phyloP scores from a whole-genome alignment of 371 early-diverging fungal species.

The Mucor racemosus region DNA sequence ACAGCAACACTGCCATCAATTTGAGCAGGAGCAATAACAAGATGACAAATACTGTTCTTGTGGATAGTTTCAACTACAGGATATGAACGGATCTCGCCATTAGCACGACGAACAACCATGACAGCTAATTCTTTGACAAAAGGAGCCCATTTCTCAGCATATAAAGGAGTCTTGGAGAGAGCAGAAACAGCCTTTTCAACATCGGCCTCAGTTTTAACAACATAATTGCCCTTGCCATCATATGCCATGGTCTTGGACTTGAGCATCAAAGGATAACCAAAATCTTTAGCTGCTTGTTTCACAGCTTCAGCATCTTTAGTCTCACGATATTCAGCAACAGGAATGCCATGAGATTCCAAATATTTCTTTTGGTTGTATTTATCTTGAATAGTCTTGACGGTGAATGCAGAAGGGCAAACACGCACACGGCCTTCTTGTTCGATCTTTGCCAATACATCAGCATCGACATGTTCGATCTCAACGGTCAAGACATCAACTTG shows the following conservation, averaged over 20 bases:
- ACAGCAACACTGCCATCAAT: slow-evolving; percentile 76
- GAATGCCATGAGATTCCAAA: slow-evolving; percentile 63
- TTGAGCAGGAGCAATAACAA: slow-evolving; percentile 95
- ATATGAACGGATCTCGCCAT: slow-evolving; percentile 82
- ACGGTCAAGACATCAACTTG: slow-evolving; percentile 86
- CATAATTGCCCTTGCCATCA: slow-evolving; percentile 94
- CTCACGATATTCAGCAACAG: slow-evolving; percentile 76
- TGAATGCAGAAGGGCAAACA: slow-evolving; percentile 80
- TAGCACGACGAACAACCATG: slow-evolving; percentile 89
- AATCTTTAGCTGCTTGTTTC: slow-evolving; percentile 58
- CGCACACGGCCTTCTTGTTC: slow-evolving; percentile 55
- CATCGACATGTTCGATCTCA: slow-evolving; percentile 97
- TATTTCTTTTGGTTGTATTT: slow-evolving; percentile 91
- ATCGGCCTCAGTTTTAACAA: slow-evolving; percentile 72
- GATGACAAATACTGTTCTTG: slow-evolving; percentile 91
- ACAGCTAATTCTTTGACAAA: slow-evolving; percentile 94
- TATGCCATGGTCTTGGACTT: slow-evolving; percentile 94
- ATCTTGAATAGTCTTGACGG: slow-evolving; percentile 91
- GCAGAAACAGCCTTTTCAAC: slow-evolving; percentile 65
- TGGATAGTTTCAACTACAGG: slow-evolving; percentile 97
- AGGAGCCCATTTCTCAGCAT: slow-evolving; percentile 93
- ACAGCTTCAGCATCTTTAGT: slow-evolving; percentile 57
- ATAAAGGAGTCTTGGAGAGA: slow-evolving; percentile 64
- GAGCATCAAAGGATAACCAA: slow-evolving; percentile 94
- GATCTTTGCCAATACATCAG: slow-evolving; percentile 70